A percentile compares a stretch with the other conserved stretches of the same genome.
Conservation (phyloP, 1,284 basidiomycete species). For the Vanrija sp. region DNA sequence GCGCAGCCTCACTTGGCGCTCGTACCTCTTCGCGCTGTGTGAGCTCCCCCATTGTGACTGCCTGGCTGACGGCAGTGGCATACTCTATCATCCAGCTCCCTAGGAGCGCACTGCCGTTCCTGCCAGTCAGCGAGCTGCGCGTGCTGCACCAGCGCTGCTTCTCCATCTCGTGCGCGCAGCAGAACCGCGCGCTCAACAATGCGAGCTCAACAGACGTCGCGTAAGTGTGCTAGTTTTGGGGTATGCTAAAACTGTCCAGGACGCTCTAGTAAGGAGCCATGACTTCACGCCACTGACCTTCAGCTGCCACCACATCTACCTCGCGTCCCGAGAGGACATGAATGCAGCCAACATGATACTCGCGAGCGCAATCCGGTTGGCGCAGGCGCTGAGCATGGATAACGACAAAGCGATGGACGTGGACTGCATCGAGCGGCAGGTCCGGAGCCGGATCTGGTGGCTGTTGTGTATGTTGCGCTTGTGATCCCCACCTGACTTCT, state of each 20-base stretch:
- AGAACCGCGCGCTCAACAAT: slow-evolving; percentile 16
- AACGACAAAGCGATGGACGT: slow-evolving; percentile 20
- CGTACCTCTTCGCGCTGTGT: slow-evolving; percentile 28
- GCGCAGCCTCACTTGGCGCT: slow-evolving; percentile 17
- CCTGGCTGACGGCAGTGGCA: slow-evolving; percentile 16
- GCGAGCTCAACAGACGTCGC: slow-evolving; percentile 15
- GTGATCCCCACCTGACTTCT: too few species aligned
- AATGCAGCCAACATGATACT: slow-evolving; percentile 25
- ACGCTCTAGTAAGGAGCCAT: slow-evolving; percentile 24
- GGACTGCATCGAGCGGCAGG: slow-evolving; percentile 30
- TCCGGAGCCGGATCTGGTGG: slow-evolving; percentile 31
- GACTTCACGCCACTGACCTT: neutral
- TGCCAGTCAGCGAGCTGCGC: slow-evolving; percentile 19
- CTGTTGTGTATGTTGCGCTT: slow-evolving; percentile 24
- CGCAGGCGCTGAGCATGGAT: slow-evolving; percentile 21
- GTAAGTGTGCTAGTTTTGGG: neutral
- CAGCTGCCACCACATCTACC: slow-evolving; percentile 34
- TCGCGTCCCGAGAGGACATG: slow-evolving; percentile 25
- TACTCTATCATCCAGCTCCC: slow-evolving; percentile 34
- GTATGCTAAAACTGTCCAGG: slow-evolving; percentile 12
- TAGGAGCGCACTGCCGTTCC: slow-evolving; percentile 20
- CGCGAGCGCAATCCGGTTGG: slow-evolving; percentile 25
- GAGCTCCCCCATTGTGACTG: neutral
- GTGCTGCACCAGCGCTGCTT: slow-evolving; percentile 25
- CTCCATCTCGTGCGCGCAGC: slow-evolving; percentile 16